Evolutionary conservation across 192 early-diverging fungal genomes (phyloP).

Genomic region (Chytriomyces sp.): DNA sequence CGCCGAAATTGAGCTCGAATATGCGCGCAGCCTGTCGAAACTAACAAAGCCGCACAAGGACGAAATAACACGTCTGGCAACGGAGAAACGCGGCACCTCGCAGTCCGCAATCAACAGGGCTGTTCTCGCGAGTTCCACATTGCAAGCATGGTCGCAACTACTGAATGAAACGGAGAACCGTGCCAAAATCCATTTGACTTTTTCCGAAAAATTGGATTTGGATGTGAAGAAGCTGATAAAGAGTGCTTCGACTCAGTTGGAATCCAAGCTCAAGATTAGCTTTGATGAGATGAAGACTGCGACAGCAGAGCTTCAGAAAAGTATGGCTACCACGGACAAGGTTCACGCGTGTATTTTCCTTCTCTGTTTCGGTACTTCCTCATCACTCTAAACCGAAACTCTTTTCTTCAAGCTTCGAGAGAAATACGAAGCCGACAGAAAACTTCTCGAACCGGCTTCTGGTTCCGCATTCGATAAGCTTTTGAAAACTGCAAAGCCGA

Average conservation of each 20-base stretch:
- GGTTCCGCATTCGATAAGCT: constrained; percentile 36
- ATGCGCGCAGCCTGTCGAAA: constrained; percentile 37
- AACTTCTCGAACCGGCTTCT: constrained; percentile 38
- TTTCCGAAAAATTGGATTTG: constrained; percentile 43
- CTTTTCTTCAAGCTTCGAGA: constrained; percentile 18
- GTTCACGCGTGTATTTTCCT: background rate
- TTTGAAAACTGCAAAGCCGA: constrained; percentile 39
- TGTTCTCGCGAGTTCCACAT: constrained; percentile 38
- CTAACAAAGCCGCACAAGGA: constrained; percentile 47
- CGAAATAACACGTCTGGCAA: constrained; percentile 28
- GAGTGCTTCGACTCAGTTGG: constrained; percentile 38
- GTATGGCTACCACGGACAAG: constrained; percentile 39
- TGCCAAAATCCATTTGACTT: constrained; percentile 19
- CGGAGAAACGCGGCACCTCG: background rate
- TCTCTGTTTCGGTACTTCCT: background rate
- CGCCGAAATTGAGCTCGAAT: constrained; percentile 48
- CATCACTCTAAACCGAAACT: background rate
- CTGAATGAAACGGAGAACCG: constrained; percentile 44
- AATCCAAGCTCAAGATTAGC: constrained; percentile 35
- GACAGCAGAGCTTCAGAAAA: constrained; percentile 36
- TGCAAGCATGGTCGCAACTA: constrained; percentile 44
- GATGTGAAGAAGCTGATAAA: constrained; percentile 47
- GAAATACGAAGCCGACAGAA: constrained; percentile 44
- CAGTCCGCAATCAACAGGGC: constrained; percentile 33
- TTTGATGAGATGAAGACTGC: constrained; percentile 48